Base-by-base conservation (phyloP, 2,329 filamentous ascomycete genomes). In the Colletotrichum euphorbiae region DNA sequence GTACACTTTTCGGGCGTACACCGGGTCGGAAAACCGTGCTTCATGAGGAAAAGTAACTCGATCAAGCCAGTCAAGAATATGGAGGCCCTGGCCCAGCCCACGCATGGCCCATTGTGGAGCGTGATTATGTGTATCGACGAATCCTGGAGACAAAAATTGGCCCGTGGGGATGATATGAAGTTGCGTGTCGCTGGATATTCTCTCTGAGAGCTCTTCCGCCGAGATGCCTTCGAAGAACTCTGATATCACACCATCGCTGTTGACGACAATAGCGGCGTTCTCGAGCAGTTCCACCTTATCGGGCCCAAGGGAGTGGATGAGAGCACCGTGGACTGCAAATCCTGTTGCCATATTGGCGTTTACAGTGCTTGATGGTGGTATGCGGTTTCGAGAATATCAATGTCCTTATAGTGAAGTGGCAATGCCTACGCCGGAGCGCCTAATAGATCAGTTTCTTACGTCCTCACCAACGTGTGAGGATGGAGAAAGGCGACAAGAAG, bases 121-220 rank as follows among this genome's bases (percentile, higher is more conserved):
- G 73, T 92, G 90, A 69, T 90, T 90, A 76, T 91, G 90, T 1
- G 89, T 91, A 78, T 91, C 89, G 60, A 91, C 79, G 72, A 89
- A 85, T 48, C 87, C 87, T 0, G 88, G 87, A 64, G 89, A 83
- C 54, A 89, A 76, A 72, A 90, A 88, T 51, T 86, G 77, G 43
- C 81, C 81, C 7, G 74, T 77, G 2, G 71, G 54, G 3, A 87
- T 78, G 28, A 71, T 72, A 38, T 73, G 74, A 31, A 79, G 46
- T 21, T 67, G 51, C 24, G 71, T 73, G 9, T 71, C 62, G 3
- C 46, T 21, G 9, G 56, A 50, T 19, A 69, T 52, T 31, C 62
- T n/a, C 36, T 43, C 33, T 1, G 31, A 28, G 2, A 70, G 59
- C 4, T 63, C 50, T 19, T 52, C 38, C 21, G 17, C 12, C 2